Percentiles rank a stretch among this genome's conserved stretches.
These are phyloP conservation scores for Vigna hirtella DNA, from an alignment of 306 rosid genomes.

Conservation along the genomic window DNA sequence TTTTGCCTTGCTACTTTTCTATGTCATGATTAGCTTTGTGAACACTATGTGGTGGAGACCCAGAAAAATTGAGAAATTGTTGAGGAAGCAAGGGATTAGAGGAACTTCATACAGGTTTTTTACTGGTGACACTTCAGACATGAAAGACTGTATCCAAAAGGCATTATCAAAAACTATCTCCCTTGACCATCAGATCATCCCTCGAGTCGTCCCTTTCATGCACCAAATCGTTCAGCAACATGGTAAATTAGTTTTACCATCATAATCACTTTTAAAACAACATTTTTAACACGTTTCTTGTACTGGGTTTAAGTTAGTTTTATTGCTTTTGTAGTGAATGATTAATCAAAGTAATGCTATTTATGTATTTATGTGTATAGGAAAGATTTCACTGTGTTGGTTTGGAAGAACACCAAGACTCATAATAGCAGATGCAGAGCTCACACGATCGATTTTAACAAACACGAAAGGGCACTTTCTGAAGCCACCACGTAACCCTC, in stretches of 20 bases:
- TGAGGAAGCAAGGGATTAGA: background rate
- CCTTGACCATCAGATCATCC: background rate
- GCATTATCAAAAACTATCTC: background rate
- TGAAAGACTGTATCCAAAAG: background rate
- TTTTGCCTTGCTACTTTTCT: background rate
- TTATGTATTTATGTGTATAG: background rate
- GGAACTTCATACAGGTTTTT: conserved; percentile 13
- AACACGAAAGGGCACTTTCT: background rate
- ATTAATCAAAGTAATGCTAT: background rate
- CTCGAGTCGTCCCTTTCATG: background rate
- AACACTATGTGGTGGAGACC: background rate
- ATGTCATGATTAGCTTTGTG: background rate
- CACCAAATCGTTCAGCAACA: conserved; percentile 10
- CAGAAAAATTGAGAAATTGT: background rate
- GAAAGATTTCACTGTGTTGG: background rate
- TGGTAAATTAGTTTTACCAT: background rate
- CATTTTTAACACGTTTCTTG: too few relatives aligned
- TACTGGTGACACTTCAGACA: background rate
- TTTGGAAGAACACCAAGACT: conserved; percentile 7
- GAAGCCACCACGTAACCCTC: background rate
- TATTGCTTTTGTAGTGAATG: background rate
- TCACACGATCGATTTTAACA: background rate
- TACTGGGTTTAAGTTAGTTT: too few relatives aligned
- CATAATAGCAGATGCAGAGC: conserved; percentile 11
- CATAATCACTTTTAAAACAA: too few relatives aligned